Evolutionary conservation across 208 protist species (phyloP), one percentile per base, ranked within the genome.

Genomic region (Crithidia thermophila): DNA sequence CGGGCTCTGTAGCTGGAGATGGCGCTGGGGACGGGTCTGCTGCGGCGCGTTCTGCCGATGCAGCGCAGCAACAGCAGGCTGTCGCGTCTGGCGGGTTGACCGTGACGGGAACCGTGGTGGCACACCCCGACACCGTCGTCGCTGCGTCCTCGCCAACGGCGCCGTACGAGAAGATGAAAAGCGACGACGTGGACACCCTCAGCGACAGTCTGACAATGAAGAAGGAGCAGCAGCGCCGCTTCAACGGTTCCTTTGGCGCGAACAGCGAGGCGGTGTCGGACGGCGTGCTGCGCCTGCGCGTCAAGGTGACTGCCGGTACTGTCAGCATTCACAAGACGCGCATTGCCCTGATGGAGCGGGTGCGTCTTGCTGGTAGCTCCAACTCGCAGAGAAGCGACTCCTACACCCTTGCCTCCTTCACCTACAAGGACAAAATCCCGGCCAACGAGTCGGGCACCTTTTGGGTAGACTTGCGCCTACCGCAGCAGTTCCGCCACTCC

Each of bases 71-170:
- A 46, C 46, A 31, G 31, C 30, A 18, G 6, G n/a, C 23, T n/a
- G 30, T 20, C 27, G 33, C 50, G 18, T 27, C 53, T 27, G 43
- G 21, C 2, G 75, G 75, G 4, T 31, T 64, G 43, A 75, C 68
- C 31, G 68, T 72, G 63, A 59, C 53, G 39, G 68, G 68, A 13
- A 60, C 21, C 4, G 62, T 75, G 4, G 65, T 57, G 3, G 28
- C 40, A 9, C 20, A n/a, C n/a, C n/a, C n/a, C n/a, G n/a, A n/a
- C n/a, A n/a, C n/a, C n/a, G n/a, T n/a, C n/a, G n/a, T n/a, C n/a
- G n/a, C n/a, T n/a, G n/a, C n/a, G n/a, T n/a, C n/a, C n/a, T n/a
- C n/a, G n/a, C n/a, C n/a, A n/a, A n/a, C n/a, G n/a, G n/a, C n/a
- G n/a, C n/a, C n/a, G n/a, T n/a, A n/a, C n/a, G n/a, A n/a, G n/a